These are phyloP conservation scores for Arachis hypogaea DNA, from an alignment of 306 rosid species.

Conservation along the genomic window DNA sequence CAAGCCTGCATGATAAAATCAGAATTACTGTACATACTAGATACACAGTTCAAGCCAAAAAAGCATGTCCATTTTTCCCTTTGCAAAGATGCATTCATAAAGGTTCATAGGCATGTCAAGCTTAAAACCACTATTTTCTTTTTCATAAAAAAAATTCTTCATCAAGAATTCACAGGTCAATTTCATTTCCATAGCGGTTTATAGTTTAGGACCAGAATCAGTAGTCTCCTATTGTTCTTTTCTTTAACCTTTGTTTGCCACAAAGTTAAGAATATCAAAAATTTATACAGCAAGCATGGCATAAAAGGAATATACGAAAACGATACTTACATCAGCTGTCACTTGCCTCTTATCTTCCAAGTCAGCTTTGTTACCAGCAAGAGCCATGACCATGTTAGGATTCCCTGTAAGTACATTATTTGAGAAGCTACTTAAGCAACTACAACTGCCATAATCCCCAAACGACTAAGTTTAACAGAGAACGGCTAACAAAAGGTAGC, in stretches of 20 bases:
- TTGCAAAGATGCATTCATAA: background rate
- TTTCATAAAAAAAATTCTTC: background rate
- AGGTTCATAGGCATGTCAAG: background rate
- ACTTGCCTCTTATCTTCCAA: conserved; percentile 66
- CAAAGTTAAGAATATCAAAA: background rate
- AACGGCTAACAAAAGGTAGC: too few species aligned
- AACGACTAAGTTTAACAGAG: background rate
- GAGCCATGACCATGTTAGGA: conserved; percentile 65
- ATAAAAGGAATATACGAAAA: background rate
- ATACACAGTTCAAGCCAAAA: conserved; percentile 8
- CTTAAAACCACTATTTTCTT: conserved; percentile 12
- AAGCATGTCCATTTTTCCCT: conserved; percentile 16
- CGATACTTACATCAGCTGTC: conserved; percentile 56
- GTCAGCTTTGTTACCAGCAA: conserved; percentile 69
- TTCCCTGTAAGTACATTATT: conserved; percentile 50
- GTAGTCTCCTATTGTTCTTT: conserved; percentile 7
- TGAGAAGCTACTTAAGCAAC: conserved; percentile 34
- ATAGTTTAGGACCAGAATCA: conserved; percentile 12
- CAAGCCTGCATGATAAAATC: conserved; percentile 21
- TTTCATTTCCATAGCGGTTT: conserved; percentile 1
- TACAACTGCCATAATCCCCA: conserved; percentile 3
- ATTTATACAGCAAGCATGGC: conserved; percentile 16
- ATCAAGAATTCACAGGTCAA: background rate
- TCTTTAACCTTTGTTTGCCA: background rate
- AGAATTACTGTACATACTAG: background rate